Conservation (phyloP, 1,284 basidiomycete genomes). For the Heterobasidion annosum region DNA sequence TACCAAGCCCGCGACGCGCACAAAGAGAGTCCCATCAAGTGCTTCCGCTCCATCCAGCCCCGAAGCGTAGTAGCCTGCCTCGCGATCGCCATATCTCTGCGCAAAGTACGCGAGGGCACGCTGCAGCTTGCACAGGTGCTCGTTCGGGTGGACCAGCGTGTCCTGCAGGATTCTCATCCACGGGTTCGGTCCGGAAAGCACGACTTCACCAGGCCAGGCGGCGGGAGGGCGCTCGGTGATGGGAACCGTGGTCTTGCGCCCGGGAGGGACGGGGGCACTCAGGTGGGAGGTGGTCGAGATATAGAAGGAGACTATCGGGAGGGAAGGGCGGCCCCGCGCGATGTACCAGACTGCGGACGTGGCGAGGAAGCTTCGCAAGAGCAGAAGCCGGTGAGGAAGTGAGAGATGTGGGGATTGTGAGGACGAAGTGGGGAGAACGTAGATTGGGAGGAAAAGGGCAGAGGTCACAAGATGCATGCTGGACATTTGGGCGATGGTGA, state of each 20-base stretch:
- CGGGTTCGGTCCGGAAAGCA: slow-evolving; percentile 30
- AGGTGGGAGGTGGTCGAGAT: slow-evolving; percentile 7
- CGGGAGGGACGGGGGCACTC: slow-evolving; percentile 12
- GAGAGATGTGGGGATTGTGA: slow-evolving; percentile 12
- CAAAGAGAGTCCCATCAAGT: slow-evolving; percentile 11
- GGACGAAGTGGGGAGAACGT: slow-evolving; percentile 15
- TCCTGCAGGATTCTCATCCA: slow-evolving; percentile 50
- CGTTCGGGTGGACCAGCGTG: slow-evolving; percentile 44
- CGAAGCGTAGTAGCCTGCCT: slow-evolving; percentile 22
- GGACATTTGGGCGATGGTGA: background rate
- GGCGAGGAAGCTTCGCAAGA: slow-evolving; percentile 31
- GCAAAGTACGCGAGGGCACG: slow-evolving; percentile 48
- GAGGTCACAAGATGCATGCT: slow-evolving; percentile 41
- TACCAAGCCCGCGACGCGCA: slow-evolving; percentile 2
- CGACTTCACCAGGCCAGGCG: background rate
- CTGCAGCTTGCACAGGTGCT: slow-evolving; percentile 54
- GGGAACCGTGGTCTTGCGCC: slow-evolving; percentile 16
- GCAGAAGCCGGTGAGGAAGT: slow-evolving; percentile 15
- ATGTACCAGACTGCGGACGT: slow-evolving; percentile 26
- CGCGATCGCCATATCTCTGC: slow-evolving; percentile 34
- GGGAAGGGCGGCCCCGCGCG: slow-evolving; percentile 25
- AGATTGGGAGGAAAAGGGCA: slow-evolving; percentile 29
- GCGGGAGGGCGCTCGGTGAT: slow-evolving; percentile 14
- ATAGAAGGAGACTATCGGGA: slow-evolving; percentile 29
- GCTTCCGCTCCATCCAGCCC: slow-evolving; percentile 31